Evolutionary conservation across 306 rosid species (phyloP).

Genomic region (Dalbergia cochinchinensis): DNA sequence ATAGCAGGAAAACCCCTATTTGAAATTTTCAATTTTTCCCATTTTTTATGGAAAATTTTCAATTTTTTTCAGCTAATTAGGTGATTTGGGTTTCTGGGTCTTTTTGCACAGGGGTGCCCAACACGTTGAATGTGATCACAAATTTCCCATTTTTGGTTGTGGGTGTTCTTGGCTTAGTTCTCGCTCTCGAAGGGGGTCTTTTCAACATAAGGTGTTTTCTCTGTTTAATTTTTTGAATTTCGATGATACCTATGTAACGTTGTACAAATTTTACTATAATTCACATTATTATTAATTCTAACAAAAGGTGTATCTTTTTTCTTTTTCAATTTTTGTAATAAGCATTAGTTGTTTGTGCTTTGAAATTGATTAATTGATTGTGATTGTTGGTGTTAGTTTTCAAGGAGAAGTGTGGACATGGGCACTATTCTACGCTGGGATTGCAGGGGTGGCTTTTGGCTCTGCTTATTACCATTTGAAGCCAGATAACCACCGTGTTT

Average conservation of each 20-base stretch:
- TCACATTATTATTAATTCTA: conserved; percentile 12
- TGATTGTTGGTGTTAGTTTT: conserved; percentile 42
- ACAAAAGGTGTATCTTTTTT: background rate
- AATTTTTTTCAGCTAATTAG: conserved; percentile 42
- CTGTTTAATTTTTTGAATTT: background rate
- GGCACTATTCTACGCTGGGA: conserved; percentile 64
- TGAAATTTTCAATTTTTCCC: background rate
- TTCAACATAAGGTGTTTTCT: conserved; percentile 61
- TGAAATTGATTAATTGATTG: conserved; percentile 6
- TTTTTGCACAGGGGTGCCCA: conserved; percentile 65
- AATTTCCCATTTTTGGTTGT: conserved; percentile 78
- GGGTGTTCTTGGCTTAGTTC: conserved; percentile 74
- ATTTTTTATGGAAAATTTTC: background rate
- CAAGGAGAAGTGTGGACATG: conserved; percentile 62
- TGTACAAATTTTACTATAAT: background rate
- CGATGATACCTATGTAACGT: background rate
- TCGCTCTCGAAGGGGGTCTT: conserved; percentile 59
- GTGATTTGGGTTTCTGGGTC: conserved; percentile 41
- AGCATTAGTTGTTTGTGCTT: background rate
- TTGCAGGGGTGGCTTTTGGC: conserved; percentile 67
- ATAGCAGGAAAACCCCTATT: background rate
- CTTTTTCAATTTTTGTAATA: too few relatives aligned
- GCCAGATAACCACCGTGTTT: conserved; percentile 61
- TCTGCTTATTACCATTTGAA: conserved; percentile 75
- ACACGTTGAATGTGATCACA: conserved; percentile 73